Conservation (phyloP, 2,329 filamentous ascomycete genomes). For the Ilyonectria mors-panacis region DNA sequence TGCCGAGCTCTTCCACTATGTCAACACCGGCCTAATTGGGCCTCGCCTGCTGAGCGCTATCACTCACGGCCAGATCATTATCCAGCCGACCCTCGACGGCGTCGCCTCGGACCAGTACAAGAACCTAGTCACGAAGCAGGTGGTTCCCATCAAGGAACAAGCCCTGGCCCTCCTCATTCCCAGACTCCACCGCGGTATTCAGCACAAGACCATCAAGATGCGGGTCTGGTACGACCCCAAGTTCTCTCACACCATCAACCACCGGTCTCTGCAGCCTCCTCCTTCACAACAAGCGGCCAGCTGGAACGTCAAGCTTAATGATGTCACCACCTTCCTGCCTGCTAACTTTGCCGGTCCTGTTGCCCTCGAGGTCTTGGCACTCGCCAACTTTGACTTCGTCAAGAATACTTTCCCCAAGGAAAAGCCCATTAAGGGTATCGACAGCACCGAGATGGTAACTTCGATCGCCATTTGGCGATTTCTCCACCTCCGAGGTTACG, state of each 20-base stretch:
- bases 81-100: constrained; percentile 89
- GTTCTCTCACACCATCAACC: constrained; percentile 78
- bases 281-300: constrained; percentile 64
- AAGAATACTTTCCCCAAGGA: constrained; percentile 76
- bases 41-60: constrained; percentile 86
- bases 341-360: constrained; percentile 58
- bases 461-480: constrained; percentile 89
- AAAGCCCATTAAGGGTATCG: constrained; percentile 72
- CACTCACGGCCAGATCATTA: constrained; percentile 81
- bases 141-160: constrained; percentile 82
- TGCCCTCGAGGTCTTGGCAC: constrained; percentile 74
- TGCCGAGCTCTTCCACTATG: constrained; percentile 90
- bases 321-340: constrained; percentile 65
- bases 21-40: constrained; percentile 86
- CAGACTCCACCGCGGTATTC: constrained; percentile 86
- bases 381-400: constrained; percentile 79
- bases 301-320: constrained; percentile 81
- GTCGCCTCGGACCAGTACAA: constrained; percentile 86
- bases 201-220: constrained; percentile 82
- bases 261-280: constrained; percentile 64
- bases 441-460: constrained; percentile 75
- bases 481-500: constrained; percentile 88
- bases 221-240: constrained; percentile 87
- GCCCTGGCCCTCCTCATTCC: constrained; percentile 84
- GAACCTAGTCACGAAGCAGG: constrained; percentile 80